Evolutionary conservation across 108 stramenopile species (phyloP).

Genomic region (Nannochloropsis salina): DNA sequence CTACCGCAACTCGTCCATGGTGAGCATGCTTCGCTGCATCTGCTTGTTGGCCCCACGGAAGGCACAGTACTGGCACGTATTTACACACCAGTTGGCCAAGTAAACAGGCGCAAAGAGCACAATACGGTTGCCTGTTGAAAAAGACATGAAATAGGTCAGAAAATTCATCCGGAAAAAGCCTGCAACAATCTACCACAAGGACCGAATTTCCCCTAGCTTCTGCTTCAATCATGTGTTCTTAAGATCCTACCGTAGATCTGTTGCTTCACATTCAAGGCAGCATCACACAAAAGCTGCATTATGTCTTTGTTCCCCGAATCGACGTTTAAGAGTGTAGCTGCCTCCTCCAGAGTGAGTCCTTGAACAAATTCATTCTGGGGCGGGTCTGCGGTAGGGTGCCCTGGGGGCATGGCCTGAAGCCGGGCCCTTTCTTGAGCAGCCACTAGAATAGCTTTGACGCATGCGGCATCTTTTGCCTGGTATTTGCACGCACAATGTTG

Average conservation of each 20-base stretch:
- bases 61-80: conserved; percentile 19
- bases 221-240: too few relatives aligned
- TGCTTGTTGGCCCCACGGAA: background rate
- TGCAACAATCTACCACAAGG: background rate
- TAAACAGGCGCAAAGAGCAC: background rate
- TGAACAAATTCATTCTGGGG: conserved; percentile 1
- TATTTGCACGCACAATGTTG: background rate
- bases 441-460: background rate
- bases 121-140: conserved; percentile 1
- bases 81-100: background rate
- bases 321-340: background rate
- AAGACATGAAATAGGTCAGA: too few relatives aligned
- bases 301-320: conserved; percentile 1
- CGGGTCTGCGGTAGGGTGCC: conserved; percentile 2
- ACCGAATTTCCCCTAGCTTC: background rate
- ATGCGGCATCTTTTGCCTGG: background rate
- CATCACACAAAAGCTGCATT: background rate
- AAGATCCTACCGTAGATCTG: background rate
- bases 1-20: conserved; percentile 1
- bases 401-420: conserved; percentile 5
- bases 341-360: background rate
- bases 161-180: background rate
- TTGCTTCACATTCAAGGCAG: background rate
- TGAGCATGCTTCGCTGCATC: conserved; percentile 10
- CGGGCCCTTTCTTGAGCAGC: conserved; percentile 11